Evolutionary conservation across 768 basidiomycete genomes (phyloP), one percentile per base, ranked within the genome.

Genomic region (Chalciporus piperatus): DNA sequence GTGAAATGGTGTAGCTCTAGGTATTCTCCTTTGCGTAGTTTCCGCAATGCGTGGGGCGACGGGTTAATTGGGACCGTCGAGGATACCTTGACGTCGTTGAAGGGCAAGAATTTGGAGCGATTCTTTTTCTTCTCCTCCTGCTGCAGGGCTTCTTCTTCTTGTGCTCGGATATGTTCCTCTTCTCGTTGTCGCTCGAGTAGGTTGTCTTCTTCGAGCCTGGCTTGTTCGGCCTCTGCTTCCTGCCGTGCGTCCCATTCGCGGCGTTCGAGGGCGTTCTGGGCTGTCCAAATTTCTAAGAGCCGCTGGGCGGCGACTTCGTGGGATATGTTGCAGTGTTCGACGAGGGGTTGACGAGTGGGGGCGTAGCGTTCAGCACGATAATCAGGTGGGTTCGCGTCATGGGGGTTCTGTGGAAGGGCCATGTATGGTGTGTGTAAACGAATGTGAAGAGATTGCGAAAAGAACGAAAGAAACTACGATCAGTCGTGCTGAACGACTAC

Each of bases 101-200:
- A 37, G 1, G 25, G 48, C 1, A 50, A 19, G 25, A 42, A 54
- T 6, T 54, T 54, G 23, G 14, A 38, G 1, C 41, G 10, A 19
- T 46, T 35, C 37, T 54, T 54, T 10, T 54, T 54, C 3, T 13
- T 1, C 4, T 54, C 48, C 12, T 49, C 49, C 9, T 45, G 20
- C 6, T 1, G 4, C 0, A n/a, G 0, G 8, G n/a, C 23, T 35
- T 38, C 10, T 6, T 45, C 42, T 11, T 50, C 27, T 14, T 50
- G 19, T 3, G 4, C 6, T 8, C 12, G 9, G 19, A 19, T 10
- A 6, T 41, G 40, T 2, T n/a, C 4, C 10, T 22, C 39, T 20
- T 40, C 40, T 14, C 22, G 19, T 39, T 39, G 38, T 14, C 19
- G 40, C 7, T 22, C 11, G 40, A 4, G 39, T 4, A 9, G n/a